These are phyloP conservation scores for Solanum pennellii DNA, from an alignment of 257 asterid genomes.

Conservation along the genomic window DNA sequence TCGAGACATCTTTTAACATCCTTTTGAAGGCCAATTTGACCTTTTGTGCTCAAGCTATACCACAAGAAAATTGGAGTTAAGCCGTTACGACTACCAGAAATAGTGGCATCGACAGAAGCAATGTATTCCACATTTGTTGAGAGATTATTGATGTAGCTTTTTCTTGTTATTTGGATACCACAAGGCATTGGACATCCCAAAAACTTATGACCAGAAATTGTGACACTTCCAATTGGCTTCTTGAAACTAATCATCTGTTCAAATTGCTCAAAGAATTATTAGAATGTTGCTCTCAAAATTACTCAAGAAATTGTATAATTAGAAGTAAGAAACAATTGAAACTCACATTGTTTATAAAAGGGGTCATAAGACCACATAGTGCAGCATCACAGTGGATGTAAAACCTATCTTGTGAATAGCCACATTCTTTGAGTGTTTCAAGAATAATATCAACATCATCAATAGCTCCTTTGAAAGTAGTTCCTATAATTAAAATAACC, in stretches of 20 bases:
- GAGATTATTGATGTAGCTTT: not conserved
- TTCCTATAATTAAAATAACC: slow-evolving; percentile 1
- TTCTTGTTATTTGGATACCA: slow-evolving; percentile 11
- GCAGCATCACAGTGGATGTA: slow-evolving; percentile 25
- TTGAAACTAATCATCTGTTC: slow-evolving; percentile 3
- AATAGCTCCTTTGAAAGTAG: slow-evolving; percentile 26
- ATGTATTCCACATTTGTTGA: slow-evolving; percentile 8
- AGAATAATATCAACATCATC: slow-evolving; percentile 24
- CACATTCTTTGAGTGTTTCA: slow-evolving; percentile 7
- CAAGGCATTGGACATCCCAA: slow-evolving; percentile 17
- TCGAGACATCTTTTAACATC: slow-evolving; percentile 2
- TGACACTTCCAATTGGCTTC: slow-evolving; percentile 15
- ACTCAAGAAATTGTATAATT: not conserved
- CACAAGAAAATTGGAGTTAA: slow-evolving; percentile 12
- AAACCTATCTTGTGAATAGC: slow-evolving; percentile 12
- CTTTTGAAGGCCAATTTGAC: not conserved
- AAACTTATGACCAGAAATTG: slow-evolving; percentile 5
- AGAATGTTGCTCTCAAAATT: not conserved
- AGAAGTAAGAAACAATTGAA: not conserved
- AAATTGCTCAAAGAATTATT: not conserved
- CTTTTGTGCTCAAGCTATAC: slow-evolving; percentile 11
- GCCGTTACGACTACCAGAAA: slow-evolving; percentile 17
- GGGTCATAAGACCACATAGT: slow-evolving; percentile 19
- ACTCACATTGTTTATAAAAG: slow-evolving; percentile 6
- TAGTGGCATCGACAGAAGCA: slow-evolving; percentile 12